phyloP scores from a whole-genome alignment of 176 grass and related monocot genomes.

The Oryza officinalis region DNA sequence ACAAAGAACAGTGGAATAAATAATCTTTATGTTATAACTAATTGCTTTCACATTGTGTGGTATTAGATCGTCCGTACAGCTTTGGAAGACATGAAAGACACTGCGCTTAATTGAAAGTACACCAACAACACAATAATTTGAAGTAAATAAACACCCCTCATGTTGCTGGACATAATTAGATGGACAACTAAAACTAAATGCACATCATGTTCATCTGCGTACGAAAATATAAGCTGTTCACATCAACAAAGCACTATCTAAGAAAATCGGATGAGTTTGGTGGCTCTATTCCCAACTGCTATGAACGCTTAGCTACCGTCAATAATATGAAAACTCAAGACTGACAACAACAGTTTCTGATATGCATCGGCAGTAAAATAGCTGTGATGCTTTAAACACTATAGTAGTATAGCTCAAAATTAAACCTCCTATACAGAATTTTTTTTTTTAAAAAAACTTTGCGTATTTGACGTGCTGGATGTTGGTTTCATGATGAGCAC shows the following conservation, averaged over 20 bases:
- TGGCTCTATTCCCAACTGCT: not conserved
- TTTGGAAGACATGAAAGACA: too few species aligned
- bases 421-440: constrained; percentile 35
- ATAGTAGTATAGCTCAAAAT: constrained; percentile 12
- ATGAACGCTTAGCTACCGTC: not conserved
- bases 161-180: not conserved
- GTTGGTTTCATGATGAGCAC: constrained; percentile 73
- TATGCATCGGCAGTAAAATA: constrained; percentile 28
- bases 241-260: not conserved
- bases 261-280: not conserved
- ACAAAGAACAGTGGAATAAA: not conserved
- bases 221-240: not conserved
- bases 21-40: not conserved
- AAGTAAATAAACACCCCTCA: not conserved
- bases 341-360: constrained; percentile 7
- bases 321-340: not conserved
- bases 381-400: constrained; percentile 20
- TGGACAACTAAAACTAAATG: not conserved
- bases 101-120: too few species aligned
- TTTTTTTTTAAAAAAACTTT: constrained; percentile 21
- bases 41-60: not conserved
- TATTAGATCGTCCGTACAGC: not conserved
- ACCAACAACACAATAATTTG: not conserved
- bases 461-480: not conserved
- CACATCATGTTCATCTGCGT: not conserved